Evolutionary conservation across 83 land plant species (phyloP), one percentile per base, ranked within the genome.

Genomic region (Diphasiastrum complanatum): DNA sequence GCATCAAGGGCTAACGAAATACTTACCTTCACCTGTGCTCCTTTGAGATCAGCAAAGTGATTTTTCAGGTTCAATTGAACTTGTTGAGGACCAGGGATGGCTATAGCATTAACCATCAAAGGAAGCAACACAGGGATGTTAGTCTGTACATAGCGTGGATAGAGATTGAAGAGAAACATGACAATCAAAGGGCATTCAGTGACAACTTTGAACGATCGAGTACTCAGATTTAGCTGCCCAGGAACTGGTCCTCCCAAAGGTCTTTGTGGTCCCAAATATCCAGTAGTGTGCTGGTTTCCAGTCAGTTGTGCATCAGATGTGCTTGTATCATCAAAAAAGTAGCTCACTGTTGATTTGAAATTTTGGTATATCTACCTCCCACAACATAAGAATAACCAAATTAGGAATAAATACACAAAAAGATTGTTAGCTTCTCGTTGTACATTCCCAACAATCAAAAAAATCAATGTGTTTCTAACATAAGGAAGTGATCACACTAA

Each of bases 1-100:
- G n/a, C n/a, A n/a, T n/a, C n/a, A n/a, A n/a, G n/a, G n/a, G n/a
- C n/a, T n/a, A n/a, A n/a, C n/a, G n/a, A n/a, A n/a, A n/a, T n/a
- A n/a, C n/a, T n/a, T n/a, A 92, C 96, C 96, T 88, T 95, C 37
- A 95, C 99, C 49, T 95, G 99, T 25, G 96, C 99, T 26, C 92
- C 93, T 65, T 89, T 95, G 62, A 95, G 61, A 55, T 95, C 99
- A 46, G 83, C 75, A 63, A 77, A 95, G 27, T 82, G 93, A 52
- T 69, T 78, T 75, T 83, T 95, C 41, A 89, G 27, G 45, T 80
- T 77, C 0, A 77, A 73, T 37, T 81, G 93, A 24, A 89, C 83
- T 62, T 82, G 84, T 47, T 84, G 84, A 24, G 97, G 97, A 19
- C 99, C 97, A 2, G 89, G 82, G 34, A 95, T 81, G n/a, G 93